Evolutionary conservation across 495 filamentous ascomycete genomes (phyloP).

Genomic region (Xylaria acuta): DNA sequence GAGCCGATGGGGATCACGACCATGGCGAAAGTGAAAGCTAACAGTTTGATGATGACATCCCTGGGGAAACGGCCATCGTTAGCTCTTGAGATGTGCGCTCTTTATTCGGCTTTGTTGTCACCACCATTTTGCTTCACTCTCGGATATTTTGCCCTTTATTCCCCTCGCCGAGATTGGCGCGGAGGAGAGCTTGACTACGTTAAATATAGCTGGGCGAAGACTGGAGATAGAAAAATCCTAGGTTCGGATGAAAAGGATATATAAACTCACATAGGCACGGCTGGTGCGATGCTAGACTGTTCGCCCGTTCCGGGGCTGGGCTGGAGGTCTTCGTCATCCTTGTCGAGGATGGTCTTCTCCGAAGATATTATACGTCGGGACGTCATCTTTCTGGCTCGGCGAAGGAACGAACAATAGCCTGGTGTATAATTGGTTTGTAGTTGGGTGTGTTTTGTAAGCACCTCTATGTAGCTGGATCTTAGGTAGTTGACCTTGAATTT

Average conservation of each 20-base stretch:
- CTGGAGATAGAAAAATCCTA: not conserved
- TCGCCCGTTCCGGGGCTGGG: conserved; percentile 41
- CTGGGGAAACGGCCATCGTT: conserved; percentile 49
- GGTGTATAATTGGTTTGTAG: not conserved
- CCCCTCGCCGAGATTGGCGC: not conserved
- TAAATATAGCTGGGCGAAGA: not conserved
- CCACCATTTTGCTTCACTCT: not conserved
- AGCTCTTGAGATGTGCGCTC: not conserved
- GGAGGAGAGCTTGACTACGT: not conserved
- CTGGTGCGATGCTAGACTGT: conserved; percentile 63
- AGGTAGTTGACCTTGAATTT: not conserved
- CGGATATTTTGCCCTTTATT: not conserved
- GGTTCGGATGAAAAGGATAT: not conserved
- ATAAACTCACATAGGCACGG: conserved; percentile 72
- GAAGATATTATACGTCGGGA: conserved; percentile 61
- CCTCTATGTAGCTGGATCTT: not conserved
- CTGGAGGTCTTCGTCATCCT: conserved; percentile 54
- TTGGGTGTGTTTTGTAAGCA: not conserved
- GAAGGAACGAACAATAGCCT: not conserved
- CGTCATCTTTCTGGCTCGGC: conserved; percentile 54
- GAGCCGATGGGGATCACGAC: conserved; percentile 79
- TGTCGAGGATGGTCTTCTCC: conserved; percentile 60
- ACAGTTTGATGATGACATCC: conserved; percentile 84
- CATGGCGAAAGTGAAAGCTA: conserved; percentile 92
- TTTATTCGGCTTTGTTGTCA: not conserved